A percentile compares a stretch with the other conserved stretches of the same genome.
These are phyloP conservation scores for Cephaloascus albidus DNA, from an alignment of 805 yeast genomes.

Conservation along the genomic window DNA sequence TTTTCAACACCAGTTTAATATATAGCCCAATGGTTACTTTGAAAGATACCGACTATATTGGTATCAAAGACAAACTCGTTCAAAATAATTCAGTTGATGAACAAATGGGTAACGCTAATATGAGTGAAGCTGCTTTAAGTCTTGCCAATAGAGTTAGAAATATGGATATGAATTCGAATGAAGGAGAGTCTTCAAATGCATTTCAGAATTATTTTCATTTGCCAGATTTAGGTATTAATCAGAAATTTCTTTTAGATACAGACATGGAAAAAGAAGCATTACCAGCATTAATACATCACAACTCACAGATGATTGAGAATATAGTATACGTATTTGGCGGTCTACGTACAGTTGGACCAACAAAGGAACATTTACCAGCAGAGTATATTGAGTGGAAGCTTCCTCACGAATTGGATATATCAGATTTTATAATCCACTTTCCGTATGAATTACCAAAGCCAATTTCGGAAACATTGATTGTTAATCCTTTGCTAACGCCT, in stretches of 20 bases:
- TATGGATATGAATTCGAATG: background rate
- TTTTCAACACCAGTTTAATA: background rate
- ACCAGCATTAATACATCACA: conserved; percentile 34
- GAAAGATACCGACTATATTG: background rate
- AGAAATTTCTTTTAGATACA: background rate
- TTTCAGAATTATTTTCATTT: background rate
- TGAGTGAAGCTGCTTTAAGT: too few species aligned
- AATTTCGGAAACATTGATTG: conserved; percentile 22
- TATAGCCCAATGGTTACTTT: background rate
- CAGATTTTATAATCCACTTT: conserved; percentile 15
- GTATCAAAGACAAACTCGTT: background rate
- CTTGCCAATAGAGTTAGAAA: background rate
- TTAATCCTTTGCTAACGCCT: conserved; percentile 32
- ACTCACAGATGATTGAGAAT: conserved; percentile 26
- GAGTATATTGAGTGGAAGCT: conserved; percentile 1
- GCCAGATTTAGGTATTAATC: background rate
- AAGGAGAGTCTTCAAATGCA: background rate
- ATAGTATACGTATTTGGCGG: conserved; percentile 39
- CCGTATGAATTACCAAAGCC: conserved; percentile 29
- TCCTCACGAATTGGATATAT: background rate
- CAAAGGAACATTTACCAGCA: conserved; percentile 13
- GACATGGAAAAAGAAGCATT: conserved; percentile 20
- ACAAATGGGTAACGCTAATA: too few species aligned
- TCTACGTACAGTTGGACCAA: conserved; percentile 13
- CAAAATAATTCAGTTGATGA: too few species aligned